Base-by-base conservation (phyloP, 2,329 filamentous ascomycete species). In the Paraphoma sp. region DNA sequence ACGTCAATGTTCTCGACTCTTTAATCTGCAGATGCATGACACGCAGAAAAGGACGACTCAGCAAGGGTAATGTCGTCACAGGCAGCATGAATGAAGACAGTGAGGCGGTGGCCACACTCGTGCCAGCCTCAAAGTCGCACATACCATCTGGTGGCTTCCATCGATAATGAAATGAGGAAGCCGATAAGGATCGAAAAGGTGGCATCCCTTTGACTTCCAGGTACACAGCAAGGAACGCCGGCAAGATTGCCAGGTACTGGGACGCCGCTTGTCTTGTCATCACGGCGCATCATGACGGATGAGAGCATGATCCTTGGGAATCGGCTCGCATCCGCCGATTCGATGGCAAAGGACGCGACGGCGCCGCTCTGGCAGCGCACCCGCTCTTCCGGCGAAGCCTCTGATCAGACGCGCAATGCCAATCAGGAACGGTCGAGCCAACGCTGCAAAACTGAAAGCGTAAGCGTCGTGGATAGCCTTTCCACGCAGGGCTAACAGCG, bases 371-470 rank as follows among this genome's bases (percentile, higher is more conserved):
- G 60, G 62, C 62, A 56, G 51, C 60, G 66, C 65, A 69, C 69
- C 72, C 73, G 71, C 72, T 41, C 65, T 74, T 67, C 73, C 73
- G 72, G 62, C 59, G 48, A 64, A 57, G 53, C 59, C 56, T 64
- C 59, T 57, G 57, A 62, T 53, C 48, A 57, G 64, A 54, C 54
- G 54, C 53, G 62, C 60, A 56, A 68, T 70, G 67, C 69, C 64
- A 70, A 70, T 66, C 66, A 70, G 67, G 65, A 44, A 64, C 58
- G 50, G 17, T 50, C 51, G 57, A 63, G 55, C 54, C 56, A 56
- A 59, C 52, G 51, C 51, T 49, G 53, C 50, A 45, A 52, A 51
- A 48, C 62, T 62, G 61, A 60, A 60, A 64, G 55, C 54, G 54
- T 62, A 62, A 68, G 64, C 64, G 57, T 57, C 45, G 10, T 54